A percentile compares a stretch with the other conserved stretches of the same genome.
Conservation (phyloP, 352 stramenopile species). For the Globisporangium takayamanum region DNA sequence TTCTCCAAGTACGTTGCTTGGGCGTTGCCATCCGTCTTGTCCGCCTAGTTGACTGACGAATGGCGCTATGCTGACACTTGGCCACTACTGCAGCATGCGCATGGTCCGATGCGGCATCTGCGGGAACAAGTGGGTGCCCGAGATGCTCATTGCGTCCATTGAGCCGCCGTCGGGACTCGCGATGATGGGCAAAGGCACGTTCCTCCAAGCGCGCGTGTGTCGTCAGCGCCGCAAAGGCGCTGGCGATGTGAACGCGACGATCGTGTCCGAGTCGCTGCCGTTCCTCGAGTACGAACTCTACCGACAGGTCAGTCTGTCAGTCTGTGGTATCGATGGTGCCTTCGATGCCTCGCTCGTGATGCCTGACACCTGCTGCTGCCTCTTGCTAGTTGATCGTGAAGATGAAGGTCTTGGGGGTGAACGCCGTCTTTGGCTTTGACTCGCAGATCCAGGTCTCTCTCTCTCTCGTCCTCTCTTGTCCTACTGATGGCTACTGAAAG, state of each 20-base stretch:
- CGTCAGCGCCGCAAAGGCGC: slow-evolving; percentile 87
- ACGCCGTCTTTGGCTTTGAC: slow-evolving; percentile 94
- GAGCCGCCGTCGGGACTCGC: slow-evolving; percentile 73
- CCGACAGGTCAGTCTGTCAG: slow-evolving; percentile 75
- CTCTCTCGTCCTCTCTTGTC: background rate
- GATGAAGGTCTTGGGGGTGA: slow-evolving; percentile 93
- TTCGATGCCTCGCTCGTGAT: background rate
- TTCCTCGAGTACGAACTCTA: slow-evolving; percentile 98
- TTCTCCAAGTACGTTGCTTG: slow-evolving; percentile 85
- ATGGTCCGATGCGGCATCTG: slow-evolving; percentile 95
- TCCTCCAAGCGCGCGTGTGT: slow-evolving; percentile 95
- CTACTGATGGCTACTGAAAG: background rate
- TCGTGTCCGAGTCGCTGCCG: slow-evolving; percentile 94
- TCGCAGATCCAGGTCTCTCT: slow-evolving; percentile 81
- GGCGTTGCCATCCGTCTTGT: slow-evolving; percentile 6
- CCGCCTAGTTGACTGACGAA: background rate
- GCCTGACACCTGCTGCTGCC: no score
- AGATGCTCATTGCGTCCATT: slow-evolving; percentile 91
- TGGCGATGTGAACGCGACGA: slow-evolving; percentile 93
- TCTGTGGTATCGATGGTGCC: background rate
- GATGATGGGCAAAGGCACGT: slow-evolving; percentile 89
- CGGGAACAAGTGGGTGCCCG: slow-evolving; percentile 97
- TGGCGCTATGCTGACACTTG: background rate
- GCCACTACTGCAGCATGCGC: slow-evolving; percentile 77
- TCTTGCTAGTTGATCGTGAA: slow-evolving; percentile 66